Evolutionary conservation across 495 filamentous ascomycete species (phyloP).

Genomic region (Aspergillus cristatus): DNA sequence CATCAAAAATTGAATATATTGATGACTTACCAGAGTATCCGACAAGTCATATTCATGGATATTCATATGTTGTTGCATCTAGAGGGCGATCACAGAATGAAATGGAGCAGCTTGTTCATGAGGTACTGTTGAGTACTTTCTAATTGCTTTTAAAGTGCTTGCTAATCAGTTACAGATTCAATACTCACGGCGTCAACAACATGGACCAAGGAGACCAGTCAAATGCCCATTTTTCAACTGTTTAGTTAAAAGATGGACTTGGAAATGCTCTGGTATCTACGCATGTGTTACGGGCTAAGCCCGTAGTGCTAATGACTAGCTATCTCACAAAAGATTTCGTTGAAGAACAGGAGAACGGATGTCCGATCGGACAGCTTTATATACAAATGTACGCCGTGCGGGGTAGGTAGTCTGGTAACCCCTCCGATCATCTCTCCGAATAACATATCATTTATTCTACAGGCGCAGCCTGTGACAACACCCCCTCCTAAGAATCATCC

Average conservation of each 20-base stretch:
- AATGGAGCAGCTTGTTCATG: not conserved
- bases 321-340: no score
- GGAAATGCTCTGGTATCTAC: conserved; percentile 4
- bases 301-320: no score
- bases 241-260: conserved; percentile 2
- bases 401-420: no score
- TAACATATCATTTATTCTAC: no score
- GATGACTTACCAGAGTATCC: conserved; percentile 6
- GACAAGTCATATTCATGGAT: not conserved
- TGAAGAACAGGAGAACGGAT: no score
- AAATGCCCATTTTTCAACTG: not conserved
- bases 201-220: not conserved
- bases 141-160: conserved; percentile 2
- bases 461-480: no score
- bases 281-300: no score
- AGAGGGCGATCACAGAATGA: conserved; percentile 3
- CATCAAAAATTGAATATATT: conserved; percentile 1
- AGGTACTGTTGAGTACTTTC: conserved; percentile 1
- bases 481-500: no score
- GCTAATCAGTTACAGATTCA: conserved; percentile 2
- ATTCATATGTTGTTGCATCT: conserved; percentile 9
- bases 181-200: not conserved
- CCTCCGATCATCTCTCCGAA: no score
- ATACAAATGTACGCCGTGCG: no score
- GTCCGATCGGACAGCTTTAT: no score